Percentiles rank a stretch among this genome's conserved stretches.
Evolutionary conservation across 768 basidiomycete genomes (phyloP).

Genomic region (Macrolepiota fuliginosa): DNA sequence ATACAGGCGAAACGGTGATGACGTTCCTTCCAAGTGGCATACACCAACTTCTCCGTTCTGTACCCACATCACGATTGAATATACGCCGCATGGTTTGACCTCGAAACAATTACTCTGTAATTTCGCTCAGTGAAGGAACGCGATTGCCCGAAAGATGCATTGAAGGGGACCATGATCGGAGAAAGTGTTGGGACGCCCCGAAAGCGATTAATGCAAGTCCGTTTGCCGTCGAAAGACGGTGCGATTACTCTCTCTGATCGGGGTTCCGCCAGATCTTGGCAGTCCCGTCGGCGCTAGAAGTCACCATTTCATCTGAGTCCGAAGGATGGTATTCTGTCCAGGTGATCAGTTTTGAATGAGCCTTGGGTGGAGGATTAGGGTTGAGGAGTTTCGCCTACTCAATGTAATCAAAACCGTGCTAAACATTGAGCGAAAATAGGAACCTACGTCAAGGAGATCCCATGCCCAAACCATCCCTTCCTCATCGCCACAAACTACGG

Average conservation of each 20-base stretch:
- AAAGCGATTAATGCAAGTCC: not conserved
- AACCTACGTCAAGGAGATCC: constrained; percentile 83
- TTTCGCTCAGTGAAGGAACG: not conserved
- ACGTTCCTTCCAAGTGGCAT: not conserved
- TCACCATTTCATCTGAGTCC: constrained; percentile 80
- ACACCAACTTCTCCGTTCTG: not conserved
- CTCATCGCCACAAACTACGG: constrained; percentile 87
- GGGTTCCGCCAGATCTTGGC: constrained; percentile 84
- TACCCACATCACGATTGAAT: not conserved
- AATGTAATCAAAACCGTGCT: constrained; percentile 10
- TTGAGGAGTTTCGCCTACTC: constrained; percentile 65
- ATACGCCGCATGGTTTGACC: not conserved
- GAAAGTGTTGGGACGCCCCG: not conserved
- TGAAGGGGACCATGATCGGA: not conserved
- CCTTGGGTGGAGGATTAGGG: constrained; percentile 73
- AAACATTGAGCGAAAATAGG: constrained; percentile 2
- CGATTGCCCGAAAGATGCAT: not conserved
- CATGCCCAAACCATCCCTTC: constrained; percentile 87
- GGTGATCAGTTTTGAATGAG: constrained; percentile 81
- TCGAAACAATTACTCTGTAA: not conserved
- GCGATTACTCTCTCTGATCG: constrained; percentile 14
- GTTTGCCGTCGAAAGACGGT: not conserved
- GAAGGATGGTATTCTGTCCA: constrained; percentile 91
- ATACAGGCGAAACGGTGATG: constrained; percentile 41
- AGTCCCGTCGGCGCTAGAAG: constrained; percentile 87